A percentile compares a stretch with the other conserved stretches of the same genome.
Evolutionary conservation across 192 early-diverging fungal species (phyloP).

Genomic region (Oehlia diaphana): DNA sequence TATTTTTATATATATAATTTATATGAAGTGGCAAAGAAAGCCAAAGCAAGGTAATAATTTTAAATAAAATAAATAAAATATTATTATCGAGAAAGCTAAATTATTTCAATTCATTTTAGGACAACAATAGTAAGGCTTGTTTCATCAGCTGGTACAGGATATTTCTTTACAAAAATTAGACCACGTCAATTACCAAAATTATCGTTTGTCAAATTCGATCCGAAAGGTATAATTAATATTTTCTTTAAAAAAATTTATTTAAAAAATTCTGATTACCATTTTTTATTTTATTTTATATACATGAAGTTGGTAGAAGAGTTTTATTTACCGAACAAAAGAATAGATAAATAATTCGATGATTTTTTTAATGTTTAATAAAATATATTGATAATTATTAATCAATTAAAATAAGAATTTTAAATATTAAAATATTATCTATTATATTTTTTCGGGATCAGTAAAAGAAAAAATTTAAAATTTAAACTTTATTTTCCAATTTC

Average conservation of each 20-base stretch:
- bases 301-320: conserved; percentile 5
- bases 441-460: no score
- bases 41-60: conserved; percentile 61
- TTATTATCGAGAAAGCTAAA: background rate
- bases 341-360: background rate
- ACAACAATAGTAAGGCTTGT: conserved; percentile 85
- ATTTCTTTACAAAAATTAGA: conserved; percentile 81
- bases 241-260: background rate
- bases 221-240: conserved; percentile 56
- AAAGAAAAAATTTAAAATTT: background rate
- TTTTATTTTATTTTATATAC: background rate
- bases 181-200: conserved; percentile 80
- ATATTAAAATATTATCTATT: no score
- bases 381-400: no score
- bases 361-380: no score
- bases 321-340: conserved; percentile 25
- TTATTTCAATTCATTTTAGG: conserved; percentile 38
- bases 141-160: conserved; percentile 89
- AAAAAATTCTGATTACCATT: background rate
- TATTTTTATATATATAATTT: background rate
- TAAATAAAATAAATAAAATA: background rate
- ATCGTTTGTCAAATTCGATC: conserved; percentile 93
- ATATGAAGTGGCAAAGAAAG: conserved; percentile 75
- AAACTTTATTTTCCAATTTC: background rate
- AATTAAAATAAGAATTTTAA: no score